Evolutionary conservation across 2,329 filamentous ascomycete species (phyloP), one percentile per base, ranked within the genome.

Genomic region (Fusarium kyushuense): DNA sequence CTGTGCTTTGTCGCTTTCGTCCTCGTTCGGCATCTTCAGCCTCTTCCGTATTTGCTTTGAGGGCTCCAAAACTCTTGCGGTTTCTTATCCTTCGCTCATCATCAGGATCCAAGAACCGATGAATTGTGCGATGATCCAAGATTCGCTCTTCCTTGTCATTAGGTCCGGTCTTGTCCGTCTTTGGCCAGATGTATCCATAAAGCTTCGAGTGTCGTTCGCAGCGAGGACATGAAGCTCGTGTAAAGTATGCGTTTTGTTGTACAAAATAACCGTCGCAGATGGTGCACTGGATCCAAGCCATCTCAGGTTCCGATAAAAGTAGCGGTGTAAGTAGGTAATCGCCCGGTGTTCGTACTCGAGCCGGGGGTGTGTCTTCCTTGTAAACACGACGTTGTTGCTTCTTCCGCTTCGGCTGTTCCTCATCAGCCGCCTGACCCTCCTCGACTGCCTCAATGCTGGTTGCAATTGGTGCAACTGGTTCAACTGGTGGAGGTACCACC

Each of bases 181-280:
- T 97, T 8, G 96, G 96, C 96, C 96, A 99, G 58, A 91, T 85
- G 75, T 92, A 97, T 0, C 96, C 96, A 76, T 98, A 99, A 1
- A 99, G 82, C 81, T 97, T 98, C 17, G 92, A 96, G 76, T 99
- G 96, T 1, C 96, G 88, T 80, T 99, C 96, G 78, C 96, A 99
- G 9, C 96, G 89, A 6, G 93, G 94, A 77, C 96, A 99, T 17
- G 93, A 91, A 48, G 91, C 89, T 53, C 91, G 89, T 2, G 94
- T 97, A 69, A 90, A 90, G 77, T 97, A 97, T 0, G 93, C 93
- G 67, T 98, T 92, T 40, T 89, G 86, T 77, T 98, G 95, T 8
- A 98, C 91, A 76, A 98, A 99, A 62, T 90, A 88, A 1, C 86
- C 86, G 49, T 88, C 87, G 80, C 96, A 99, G 27, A 92, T 93